Base-by-base conservation (phyloP, 345 rosid genomes). In the Moringa oleifera region DNA sequence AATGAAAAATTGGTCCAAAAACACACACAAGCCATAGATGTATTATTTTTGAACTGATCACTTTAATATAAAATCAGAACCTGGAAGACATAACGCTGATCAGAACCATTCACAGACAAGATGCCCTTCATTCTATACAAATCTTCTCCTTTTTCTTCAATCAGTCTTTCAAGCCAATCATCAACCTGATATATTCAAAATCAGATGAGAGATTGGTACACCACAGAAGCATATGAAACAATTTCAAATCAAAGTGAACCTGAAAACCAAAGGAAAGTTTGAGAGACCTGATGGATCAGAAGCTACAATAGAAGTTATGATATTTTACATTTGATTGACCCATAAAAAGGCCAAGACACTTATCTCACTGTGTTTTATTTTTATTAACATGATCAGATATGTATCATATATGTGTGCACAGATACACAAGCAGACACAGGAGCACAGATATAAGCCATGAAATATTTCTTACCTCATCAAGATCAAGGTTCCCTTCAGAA, bases 101-200 rank as follows among this genome's bases (percentile, higher is more conserved):
- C 84, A 0, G 74, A 76, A 55, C 69, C 69, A 23, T 71, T 71
- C 53, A 85, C 71, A 1, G 80, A 77, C 61, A 87, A 55, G 18
- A 85, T 73, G 11, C 95, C 88, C 71, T 87, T 87, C 95, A 87
- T 79, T 67, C 88, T 71, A 74, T 85, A 87, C 66, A 87, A 71
- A 74, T 87, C 88, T 24, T 85, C 88, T 45, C 83, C 90, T 69
- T 81, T 85, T 58, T 87, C 90, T 66, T 87, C 88, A 16, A 79
- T 68, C 64, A 83, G 57, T 74, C 94, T 81, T 72, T 84, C 83
- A 21, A 87, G 76, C 90, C 94, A 87, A 75, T 87, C 94, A 57
- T 84, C 88, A 41, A 87, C 80, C 94, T 87, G 71, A 17, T 68
- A 61, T 52, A 68, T 53, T 20, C 23, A 62, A 31, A 63, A 57